Percentiles rank a stretch among this genome's conserved stretches.
Conservation (phyloP, 495 filamentous ascomycete genomes). For the Parathielavia appendiculata region DNA sequence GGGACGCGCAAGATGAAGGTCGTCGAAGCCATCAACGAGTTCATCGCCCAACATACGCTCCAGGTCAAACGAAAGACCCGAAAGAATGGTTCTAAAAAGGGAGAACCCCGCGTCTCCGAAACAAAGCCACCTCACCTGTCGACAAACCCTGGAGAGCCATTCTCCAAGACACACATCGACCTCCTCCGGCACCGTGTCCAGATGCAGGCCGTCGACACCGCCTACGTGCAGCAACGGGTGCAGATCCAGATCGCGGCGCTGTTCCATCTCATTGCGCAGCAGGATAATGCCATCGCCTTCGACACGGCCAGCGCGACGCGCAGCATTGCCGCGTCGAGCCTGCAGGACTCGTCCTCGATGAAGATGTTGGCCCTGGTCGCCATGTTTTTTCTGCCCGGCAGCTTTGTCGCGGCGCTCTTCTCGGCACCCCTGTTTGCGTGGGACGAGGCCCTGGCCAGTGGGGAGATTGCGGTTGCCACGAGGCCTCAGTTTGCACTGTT, state of each 20-base stretch:
- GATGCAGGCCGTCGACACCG: constrained; percentile 30
- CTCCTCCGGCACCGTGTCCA: constrained; percentile 21
- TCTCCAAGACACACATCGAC: background rate
- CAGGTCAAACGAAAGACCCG: no score
- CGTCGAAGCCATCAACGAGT: constrained; percentile 23
- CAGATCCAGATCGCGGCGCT: constrained; percentile 31
- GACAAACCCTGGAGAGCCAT: background rate
- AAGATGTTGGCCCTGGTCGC: constrained; percentile 50
- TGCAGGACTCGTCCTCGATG: constrained; percentile 47
- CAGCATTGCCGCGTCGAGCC: constrained; percentile 39
- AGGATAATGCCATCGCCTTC: constrained; percentile 31
- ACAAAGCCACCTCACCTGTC: no score
- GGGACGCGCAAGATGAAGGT: constrained; percentile 28
- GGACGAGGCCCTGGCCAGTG: constrained; percentile 10
- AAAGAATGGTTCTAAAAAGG: no score
- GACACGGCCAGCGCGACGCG: constrained; percentile 27
- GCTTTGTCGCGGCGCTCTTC: constrained; percentile 41
- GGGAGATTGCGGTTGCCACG: constrained; percentile 17
- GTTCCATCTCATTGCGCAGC: constrained; percentile 32
- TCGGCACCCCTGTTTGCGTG: constrained; percentile 28
- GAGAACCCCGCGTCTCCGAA: no score
- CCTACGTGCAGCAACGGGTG: constrained; percentile 30
- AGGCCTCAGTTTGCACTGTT: constrained; percentile 29
- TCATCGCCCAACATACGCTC: constrained; percentile 20
- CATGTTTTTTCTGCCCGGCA: constrained; percentile 52